Percentiles rank a stretch among this genome's conserved stretches.
These are phyloP conservation scores for Phalaenopsis equestris DNA, from an alignment of 106 monocot species.

Conservation along the genomic window DNA sequence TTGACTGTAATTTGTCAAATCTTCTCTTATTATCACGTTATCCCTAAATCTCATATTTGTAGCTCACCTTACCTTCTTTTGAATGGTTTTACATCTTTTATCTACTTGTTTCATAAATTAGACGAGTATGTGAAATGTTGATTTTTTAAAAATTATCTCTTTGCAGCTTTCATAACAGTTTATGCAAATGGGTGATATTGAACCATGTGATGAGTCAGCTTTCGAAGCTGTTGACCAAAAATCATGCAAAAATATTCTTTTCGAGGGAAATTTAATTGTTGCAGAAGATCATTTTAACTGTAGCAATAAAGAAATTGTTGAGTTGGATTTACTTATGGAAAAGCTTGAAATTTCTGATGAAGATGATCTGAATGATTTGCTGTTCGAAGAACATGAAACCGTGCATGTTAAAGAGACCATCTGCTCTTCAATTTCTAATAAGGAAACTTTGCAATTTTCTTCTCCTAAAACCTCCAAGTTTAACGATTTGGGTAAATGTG, in stretches of 20 bases:
- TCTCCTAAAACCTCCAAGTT: neutral
- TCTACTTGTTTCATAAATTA: neutral
- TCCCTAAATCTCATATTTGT: neutral
- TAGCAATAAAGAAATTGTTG: neutral
- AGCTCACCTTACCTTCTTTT: neutral
- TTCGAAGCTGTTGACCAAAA: neutral
- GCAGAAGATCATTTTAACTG: neutral
- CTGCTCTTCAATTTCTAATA: neutral
- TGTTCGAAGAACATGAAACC: neutral
- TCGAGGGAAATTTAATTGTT: neutral
- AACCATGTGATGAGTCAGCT: neutral
- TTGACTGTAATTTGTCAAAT: no score
- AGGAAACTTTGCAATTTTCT: neutral
- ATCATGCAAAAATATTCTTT: neutral
- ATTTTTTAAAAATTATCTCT: neutral
- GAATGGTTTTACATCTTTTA: neutral
- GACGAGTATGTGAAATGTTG: neutral
- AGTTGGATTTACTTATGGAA: neutral
- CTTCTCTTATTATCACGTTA: neutral
- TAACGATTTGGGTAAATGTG: neutral
- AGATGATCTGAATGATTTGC: slow-evolving; percentile 1
- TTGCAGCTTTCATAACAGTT: neutral
- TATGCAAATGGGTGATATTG: neutral
- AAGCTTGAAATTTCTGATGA: neutral
- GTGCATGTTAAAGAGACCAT: neutral